phyloP scores from a whole-genome alignment of 306 rosid species.

The Dryas octopetala region DNA sequence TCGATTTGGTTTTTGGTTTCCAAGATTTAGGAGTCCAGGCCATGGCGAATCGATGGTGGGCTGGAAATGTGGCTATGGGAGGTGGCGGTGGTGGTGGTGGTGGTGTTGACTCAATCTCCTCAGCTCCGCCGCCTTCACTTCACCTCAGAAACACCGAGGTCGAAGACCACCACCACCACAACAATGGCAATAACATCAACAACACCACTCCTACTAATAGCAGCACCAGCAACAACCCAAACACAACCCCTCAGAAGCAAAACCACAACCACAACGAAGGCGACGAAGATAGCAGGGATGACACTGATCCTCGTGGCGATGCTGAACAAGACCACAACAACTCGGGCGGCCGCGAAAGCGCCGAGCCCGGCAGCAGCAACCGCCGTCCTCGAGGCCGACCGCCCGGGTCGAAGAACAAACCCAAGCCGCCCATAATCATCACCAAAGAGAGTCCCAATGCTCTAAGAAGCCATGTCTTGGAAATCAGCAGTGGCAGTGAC shows the following conservation, averaged over 20 bases:
- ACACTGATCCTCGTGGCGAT: slow-evolving; percentile 31
- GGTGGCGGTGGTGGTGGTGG: not conserved
- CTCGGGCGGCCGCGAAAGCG: slow-evolving; percentile 32
- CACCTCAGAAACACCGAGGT: slow-evolving; percentile 49
- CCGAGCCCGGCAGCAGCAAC: slow-evolving; percentile 45
- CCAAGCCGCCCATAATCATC: slow-evolving; percentile 65
- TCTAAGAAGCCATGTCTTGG: slow-evolving; percentile 72
- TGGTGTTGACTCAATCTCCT: slow-evolving; percentile 38
- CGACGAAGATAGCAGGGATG: slow-evolving; percentile 45
- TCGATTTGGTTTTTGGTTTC: not conserved
- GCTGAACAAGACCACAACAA: slow-evolving; percentile 25
- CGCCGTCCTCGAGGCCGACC: slow-evolving; percentile 86
- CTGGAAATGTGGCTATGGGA: slow-evolving; percentile 63
- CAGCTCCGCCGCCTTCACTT: slow-evolving; percentile 46
- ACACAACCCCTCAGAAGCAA: slow-evolving; percentile 37
- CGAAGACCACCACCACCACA: slow-evolving; percentile 27
- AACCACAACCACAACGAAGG: slow-evolving; percentile 29
- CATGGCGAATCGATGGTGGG: slow-evolving; percentile 90
- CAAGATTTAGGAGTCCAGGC: not conserved
- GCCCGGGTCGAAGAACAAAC: slow-evolving; percentile 79
- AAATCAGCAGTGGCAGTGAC: slow-evolving; percentile 66
- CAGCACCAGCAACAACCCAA: slow-evolving; percentile 36
- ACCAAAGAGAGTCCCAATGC: slow-evolving; percentile 76
- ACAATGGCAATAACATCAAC: slow-evolving; percentile 12
- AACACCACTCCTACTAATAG: slow-evolving; percentile 38